Evolutionary conservation across 495 filamentous ascomycete genomes (phyloP).

Genomic region (Daldinia decipiens): DNA sequence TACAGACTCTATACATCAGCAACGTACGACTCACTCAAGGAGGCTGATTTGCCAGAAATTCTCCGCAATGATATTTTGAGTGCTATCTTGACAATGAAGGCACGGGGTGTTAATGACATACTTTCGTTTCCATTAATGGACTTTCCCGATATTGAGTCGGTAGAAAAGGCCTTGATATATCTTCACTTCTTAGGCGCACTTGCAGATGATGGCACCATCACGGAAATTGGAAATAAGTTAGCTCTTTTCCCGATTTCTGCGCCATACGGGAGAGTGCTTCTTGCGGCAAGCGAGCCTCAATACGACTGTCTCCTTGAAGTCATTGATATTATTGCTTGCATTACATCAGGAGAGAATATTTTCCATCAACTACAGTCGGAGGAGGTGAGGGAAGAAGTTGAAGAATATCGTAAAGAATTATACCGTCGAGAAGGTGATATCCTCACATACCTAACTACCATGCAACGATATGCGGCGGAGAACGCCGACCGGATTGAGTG

Average conservation of each 20-base stretch:
- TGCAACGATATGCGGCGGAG: conserved; percentile 82
- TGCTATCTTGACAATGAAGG: conserved; percentile 93
- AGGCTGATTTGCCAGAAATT: conserved; percentile 86
- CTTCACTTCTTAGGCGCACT: conserved; percentile 82
- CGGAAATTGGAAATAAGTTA: conserved; percentile 75
- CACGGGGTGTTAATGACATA: conserved; percentile 85
- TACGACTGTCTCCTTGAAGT: conserved; percentile 78
- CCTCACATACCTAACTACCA: conserved; percentile 82
- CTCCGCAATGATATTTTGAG: conserved; percentile 86
- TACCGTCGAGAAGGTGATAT: conserved; percentile 88
- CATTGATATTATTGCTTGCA: conserved; percentile 90
- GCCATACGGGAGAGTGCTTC: conserved; percentile 79
- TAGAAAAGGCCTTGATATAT: conserved; percentile 86
- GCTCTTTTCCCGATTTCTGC: conserved; percentile 86
- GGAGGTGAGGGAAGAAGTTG: conserved; percentile 80
- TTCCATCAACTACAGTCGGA: conserved; percentile 84
- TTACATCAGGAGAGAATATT: conserved; percentile 86
- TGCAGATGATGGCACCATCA: conserved; percentile 76
- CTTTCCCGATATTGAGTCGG: conserved; percentile 75
- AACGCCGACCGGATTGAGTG: conserved; percentile 77
- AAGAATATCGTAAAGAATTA: conserved; percentile 76
- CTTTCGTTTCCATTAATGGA: conserved; percentile 87
- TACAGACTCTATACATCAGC: conserved; percentile 89
- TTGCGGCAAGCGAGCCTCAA: conserved; percentile 78
- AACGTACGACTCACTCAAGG: conserved; percentile 74